phyloP scores from a whole-genome alignment of 306 rosid genomes.

The Morella rubra region DNA sequence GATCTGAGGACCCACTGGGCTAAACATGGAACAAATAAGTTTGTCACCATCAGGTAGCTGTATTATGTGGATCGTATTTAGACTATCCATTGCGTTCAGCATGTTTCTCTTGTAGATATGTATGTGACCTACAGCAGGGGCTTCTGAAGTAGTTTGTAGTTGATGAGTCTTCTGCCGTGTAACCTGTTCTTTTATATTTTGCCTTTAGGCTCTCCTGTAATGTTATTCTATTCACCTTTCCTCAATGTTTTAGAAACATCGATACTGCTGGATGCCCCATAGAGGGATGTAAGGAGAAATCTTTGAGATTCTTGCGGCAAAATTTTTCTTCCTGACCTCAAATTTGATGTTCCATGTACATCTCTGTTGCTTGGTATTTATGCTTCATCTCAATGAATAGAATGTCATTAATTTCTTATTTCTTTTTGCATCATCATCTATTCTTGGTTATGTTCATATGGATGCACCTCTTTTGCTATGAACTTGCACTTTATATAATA shows the following conservation, averaged over 20 bases:
- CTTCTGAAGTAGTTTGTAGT: too few species aligned
- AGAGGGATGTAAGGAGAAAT: constrained; percentile 4
- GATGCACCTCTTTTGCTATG: neutral
- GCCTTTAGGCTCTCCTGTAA: constrained; percentile 7
- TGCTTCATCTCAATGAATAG: neutral
- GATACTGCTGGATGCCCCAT: neutral
- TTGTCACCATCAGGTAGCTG: constrained; percentile 91
- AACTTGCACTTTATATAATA: neutral
- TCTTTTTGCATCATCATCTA: neutral
- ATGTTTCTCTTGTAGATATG: too few species aligned
- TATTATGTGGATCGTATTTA: too few species aligned
- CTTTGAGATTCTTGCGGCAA: neutral
- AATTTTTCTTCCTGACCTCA: neutral
- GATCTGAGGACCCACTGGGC: constrained; percentile 94
- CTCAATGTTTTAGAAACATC: neutral
- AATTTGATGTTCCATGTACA: neutral
- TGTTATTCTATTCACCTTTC: constrained; percentile 28
- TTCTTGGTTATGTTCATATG: too few species aligned
- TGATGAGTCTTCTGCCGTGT: constrained; percentile 39
- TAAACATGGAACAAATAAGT: constrained; percentile 95
- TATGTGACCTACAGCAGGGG: too few species aligned
- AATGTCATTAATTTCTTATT: neutral
- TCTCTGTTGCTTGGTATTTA: neutral
- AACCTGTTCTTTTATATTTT: constrained; percentile 38
- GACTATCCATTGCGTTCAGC: too few species aligned